Conservation (phyloP, 768 basidiomycete species). For the Russula griseocarnosa region DNA sequence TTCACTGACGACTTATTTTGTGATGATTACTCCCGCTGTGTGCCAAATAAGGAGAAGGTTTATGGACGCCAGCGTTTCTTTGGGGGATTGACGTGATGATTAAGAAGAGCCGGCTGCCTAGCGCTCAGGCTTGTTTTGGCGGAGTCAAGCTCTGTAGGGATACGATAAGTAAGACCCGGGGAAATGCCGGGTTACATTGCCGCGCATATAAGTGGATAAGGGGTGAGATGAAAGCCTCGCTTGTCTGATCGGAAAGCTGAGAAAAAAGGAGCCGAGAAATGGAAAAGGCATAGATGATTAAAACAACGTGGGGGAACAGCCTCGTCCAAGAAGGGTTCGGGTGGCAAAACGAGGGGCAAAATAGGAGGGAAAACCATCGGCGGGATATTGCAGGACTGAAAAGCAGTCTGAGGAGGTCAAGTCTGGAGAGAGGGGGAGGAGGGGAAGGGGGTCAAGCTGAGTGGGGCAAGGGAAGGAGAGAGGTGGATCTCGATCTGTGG, state of each 20-base stretch:
- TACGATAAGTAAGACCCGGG: slow-evolving; percentile 19
- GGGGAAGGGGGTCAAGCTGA: neutral
- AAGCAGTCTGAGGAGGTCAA: neutral
- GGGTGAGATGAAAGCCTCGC: slow-evolving; percentile 28
- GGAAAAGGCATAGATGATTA: slow-evolving; percentile 30
- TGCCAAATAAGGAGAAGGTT: slow-evolving; percentile 18
- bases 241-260: slow-evolving; percentile 28
- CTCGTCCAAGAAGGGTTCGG: slow-evolving; percentile 23
- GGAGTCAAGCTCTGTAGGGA: slow-evolving; percentile 24
- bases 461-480: neutral
- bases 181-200: slow-evolving; percentile 23
- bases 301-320: slow-evolving; percentile 29
- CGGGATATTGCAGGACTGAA: neutral
- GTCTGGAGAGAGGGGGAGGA: neutral
- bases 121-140: slow-evolving; percentile 24
- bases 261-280: slow-evolving; percentile 28
- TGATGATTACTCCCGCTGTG: slow-evolving; percentile 19
- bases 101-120: slow-evolving; percentile 19
- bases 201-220: slow-evolving; percentile 29
- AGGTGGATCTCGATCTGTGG: slow-evolving; percentile 20
- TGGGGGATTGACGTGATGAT: slow-evolving; percentile 26
- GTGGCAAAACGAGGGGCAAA: neutral
- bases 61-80: slow-evolving; percentile 7
- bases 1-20: slow-evolving; percentile 22
- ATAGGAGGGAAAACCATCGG: neutral